Evolutionary conservation across 208 protist species (phyloP).

Genomic region (Strigomonas culicis): DNA sequence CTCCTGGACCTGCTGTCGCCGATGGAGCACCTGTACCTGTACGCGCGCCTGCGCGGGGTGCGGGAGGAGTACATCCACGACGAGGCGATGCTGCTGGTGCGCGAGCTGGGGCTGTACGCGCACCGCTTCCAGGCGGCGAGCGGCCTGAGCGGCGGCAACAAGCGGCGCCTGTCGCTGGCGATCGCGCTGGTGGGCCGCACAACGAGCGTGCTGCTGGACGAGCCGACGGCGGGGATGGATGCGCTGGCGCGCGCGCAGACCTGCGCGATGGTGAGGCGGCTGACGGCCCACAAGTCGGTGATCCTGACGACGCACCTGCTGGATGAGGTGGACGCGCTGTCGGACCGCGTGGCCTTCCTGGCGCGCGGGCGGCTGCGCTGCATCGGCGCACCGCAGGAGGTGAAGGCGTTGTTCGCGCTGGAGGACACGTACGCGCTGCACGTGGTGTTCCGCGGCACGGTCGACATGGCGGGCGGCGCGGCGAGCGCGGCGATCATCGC

Average conservation of each 20-base stretch:
- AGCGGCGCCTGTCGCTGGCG: constrained; percentile 82
- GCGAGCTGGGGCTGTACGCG: constrained; percentile 44
- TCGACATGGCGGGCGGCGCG: constrained; percentile 26
- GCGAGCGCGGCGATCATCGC: constrained; percentile 9
- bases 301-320: constrained; percentile 87
- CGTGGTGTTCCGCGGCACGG: constrained; percentile 37
- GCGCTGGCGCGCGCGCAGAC: constrained; percentile 60
- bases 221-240: constrained; percentile 91
- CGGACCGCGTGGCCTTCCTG: constrained; percentile 86
- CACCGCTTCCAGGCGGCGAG: constrained; percentile 34
- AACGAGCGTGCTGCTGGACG: constrained; percentile 81
- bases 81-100: constrained; percentile 46
- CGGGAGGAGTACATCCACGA: constrained; percentile 34
- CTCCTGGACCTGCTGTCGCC: constrained; percentile 90
- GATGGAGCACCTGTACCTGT: constrained; percentile 91
- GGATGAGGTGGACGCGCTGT: constrained; percentile 87
- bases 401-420: constrained; percentile 47
- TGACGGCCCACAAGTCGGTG: constrained; percentile 55
- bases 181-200: constrained; percentile 86
- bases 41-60: constrained; percentile 64
- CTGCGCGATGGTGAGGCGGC: constrained; percentile 71
- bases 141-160: constrained; percentile 83
- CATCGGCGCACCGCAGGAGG: constrained; percentile 70
- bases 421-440: constrained; percentile 47
- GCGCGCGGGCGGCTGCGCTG: constrained; percentile 81